Percentiles rank a stretch among this genome's conserved stretches.
Conservation (phyloP, 1,284 basidiomycete genomes). For the Puccinia triticina region DNA sequence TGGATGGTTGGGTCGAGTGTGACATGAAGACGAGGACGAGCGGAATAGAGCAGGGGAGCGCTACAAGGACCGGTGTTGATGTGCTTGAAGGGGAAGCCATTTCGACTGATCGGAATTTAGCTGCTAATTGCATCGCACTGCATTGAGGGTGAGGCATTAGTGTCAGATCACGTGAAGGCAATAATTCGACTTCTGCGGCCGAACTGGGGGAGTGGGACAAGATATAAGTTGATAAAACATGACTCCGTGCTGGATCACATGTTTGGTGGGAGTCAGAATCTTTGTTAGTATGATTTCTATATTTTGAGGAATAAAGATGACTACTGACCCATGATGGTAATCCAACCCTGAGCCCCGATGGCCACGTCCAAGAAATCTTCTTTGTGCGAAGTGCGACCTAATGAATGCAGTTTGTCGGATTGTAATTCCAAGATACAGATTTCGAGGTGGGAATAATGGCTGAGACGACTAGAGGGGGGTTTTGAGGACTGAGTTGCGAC, state of each 20-base stretch:
- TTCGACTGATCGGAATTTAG: background rate
- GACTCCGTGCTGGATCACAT: background rate
- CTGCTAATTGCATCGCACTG: constrained; percentile 19
- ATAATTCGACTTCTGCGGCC: background rate
- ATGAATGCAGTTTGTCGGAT: background rate
- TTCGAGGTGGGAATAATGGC: constrained; percentile 39
- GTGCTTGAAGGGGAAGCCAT: background rate
- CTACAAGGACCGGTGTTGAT: constrained; percentile 20
- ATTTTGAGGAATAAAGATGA: background rate
- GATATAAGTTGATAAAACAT: constrained; percentile 20
- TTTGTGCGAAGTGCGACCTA: constrained; percentile 7
- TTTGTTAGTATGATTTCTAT: background rate
- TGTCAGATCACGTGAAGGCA: constrained; percentile 5
- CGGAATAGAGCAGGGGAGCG: constrained; percentile 19
- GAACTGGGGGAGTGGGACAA: background rate
- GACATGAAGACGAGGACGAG: constrained; percentile 26
- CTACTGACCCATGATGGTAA: constrained; percentile 45
- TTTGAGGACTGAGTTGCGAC: background rate
- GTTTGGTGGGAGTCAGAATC: background rate
- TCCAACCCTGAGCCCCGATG: constrained; percentile 42
- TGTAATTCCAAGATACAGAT: constrained; percentile 17
- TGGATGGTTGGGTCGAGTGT: background rate
- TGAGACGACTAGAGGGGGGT: background rate
- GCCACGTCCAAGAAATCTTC: constrained; percentile 40
- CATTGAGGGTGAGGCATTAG: constrained; percentile 22